Evolutionary conservation across 192 early-diverging fungal genomes (phyloP), one percentile per base, ranked within the genome.

Genomic region (Phlyctochytrium arcticum): DNA sequence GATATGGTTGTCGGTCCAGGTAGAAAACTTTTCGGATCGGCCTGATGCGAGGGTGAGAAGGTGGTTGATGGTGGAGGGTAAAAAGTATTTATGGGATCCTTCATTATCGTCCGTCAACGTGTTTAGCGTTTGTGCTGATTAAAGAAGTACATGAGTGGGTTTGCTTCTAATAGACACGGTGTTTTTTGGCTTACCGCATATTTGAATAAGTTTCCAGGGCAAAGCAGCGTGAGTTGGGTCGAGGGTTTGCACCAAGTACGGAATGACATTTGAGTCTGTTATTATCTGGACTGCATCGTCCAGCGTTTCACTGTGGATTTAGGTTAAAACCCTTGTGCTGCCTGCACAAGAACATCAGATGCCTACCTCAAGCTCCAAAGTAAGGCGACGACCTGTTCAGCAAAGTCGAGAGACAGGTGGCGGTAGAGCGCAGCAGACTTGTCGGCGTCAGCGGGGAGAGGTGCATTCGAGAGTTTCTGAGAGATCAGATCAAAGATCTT

Each of bases 81-180:
- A 5, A 78, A 53, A 53, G 30, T 53, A 30, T 17, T 29, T 30
- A 27, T 53, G 50, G 50, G 19, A 53, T 19, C 19, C 3, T 4
- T 27, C 29, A 62, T 92, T 92, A 17, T 89, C 88, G 50, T 93
- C 92, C 0, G 91, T 89, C 39, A 96, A 74, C 3, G 90, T 90
- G 64, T 89, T 86, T 12, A 96, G 75, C 39, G 87, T 90, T 75
- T 93, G 92, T 6, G 80, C 90, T 59, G 54, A 12, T 19, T 26
- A 33, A 36, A 62, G 58, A 62, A 3, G 57, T n/a, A n/a, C n/a
- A n/a, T n/a, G n/a, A n/a, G n/a, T n/a, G n/a, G n/a, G n/a, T n/a
- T n/a, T n/a, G n/a, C n/a, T n/a, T n/a, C n/a, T n/a, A n/a, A n/a
- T n/a, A n/a, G n/a, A n/a, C n/a, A n/a, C n/a, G n/a, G n/a, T n/a